Evolutionary conservation across 768 basidiomycete species (phyloP).

Genomic region (Sporobolomyces phaffii): DNA sequence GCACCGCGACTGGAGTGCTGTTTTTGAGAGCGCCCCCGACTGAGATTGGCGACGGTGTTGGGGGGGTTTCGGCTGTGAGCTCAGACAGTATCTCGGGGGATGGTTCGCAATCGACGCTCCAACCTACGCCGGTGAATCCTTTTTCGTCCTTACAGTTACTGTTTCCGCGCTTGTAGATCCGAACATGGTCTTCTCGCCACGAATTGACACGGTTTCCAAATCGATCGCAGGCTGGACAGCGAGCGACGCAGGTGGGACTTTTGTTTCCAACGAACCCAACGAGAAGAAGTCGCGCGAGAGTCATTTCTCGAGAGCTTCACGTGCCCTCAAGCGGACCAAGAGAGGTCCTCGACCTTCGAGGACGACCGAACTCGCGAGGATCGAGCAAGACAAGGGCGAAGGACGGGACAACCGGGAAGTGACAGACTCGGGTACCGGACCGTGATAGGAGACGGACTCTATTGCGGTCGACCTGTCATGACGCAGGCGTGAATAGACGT

Average conservation of each 20-base stretch:
- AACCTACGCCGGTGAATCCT: slow-evolving; percentile 1
- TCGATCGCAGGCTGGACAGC: too few species aligned
- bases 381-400: slow-evolving; percentile 9
- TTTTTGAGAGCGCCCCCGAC: neutral
- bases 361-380: slow-evolving; percentile 15
- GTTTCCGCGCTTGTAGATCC: too few species aligned
- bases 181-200: too few species aligned
- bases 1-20: neutral
- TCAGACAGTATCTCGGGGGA: slow-evolving; percentile 11
- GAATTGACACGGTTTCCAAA: too few species aligned
- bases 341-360: slow-evolving; percentile 16
- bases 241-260: neutral
- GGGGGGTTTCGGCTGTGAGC: neutral
- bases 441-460: too few species aligned
- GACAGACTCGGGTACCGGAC: too few species aligned
- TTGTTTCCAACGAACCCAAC: neutral
- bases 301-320: slow-evolving; percentile 28
- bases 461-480: too few species aligned
- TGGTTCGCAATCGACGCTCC: slow-evolving; percentile 23
- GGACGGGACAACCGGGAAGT: neutral
- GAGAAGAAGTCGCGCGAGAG: slow-evolving; percentile 7
- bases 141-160: neutral
- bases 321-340: slow-evolving; percentile 5
- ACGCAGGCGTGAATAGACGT: too few species aligned
- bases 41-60: neutral